phyloP scores from a whole-genome alignment of 129 eudicot species.

The Chrysanthemum lavandulifolium region DNA sequence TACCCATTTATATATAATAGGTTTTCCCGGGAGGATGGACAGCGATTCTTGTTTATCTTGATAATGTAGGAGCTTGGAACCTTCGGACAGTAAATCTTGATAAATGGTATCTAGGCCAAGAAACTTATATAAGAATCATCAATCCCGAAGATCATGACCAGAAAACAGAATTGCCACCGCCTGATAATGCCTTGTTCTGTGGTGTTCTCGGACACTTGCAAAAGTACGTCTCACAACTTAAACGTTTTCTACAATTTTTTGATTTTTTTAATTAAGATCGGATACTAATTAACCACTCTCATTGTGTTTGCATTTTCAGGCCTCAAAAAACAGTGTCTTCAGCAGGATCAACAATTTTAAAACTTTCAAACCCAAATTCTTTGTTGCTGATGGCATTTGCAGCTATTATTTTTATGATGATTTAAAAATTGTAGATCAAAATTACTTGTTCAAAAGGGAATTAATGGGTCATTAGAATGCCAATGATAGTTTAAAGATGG shows the following conservation, averaged over 20 bases:
- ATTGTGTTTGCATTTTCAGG: conserved; percentile 36
- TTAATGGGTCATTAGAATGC: too few relatives aligned
- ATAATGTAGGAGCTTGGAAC: conserved; percentile 94
- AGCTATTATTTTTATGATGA: conserved; percentile 29
- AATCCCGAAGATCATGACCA: conserved; percentile 67
- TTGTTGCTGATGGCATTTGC: conserved; percentile 30
- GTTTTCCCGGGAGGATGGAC: conserved; percentile 98
- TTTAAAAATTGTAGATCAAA: conserved; percentile 13
- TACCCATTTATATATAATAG: conserved; percentile 28
- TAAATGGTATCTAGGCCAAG: conserved; percentile 89
- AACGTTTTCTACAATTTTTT: not conserved
- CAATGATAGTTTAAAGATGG: too few relatives aligned
- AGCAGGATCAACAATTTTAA: conserved; percentile 26
- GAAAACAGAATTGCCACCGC: conserved; percentile 67
- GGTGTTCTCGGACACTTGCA: conserved; percentile 67
- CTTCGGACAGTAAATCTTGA: conserved; percentile 87
- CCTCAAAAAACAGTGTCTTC: conserved; percentile 38
- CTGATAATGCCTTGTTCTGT: conserved; percentile 81
- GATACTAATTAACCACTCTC: not conserved
- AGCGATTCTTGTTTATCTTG: conserved; percentile 66
- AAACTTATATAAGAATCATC: conserved; percentile 73
- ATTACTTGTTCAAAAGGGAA: conserved; percentile 1
- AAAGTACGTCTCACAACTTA: conserved; percentile 41
- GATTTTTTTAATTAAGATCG: not conserved
- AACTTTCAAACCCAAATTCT: conserved; percentile 12